A percentile compares a stretch with the other conserved stretches of the same genome.
Conservation (phyloP, 352 stramenopile genomes). For the Globisporangium cystogenes region DNA sequence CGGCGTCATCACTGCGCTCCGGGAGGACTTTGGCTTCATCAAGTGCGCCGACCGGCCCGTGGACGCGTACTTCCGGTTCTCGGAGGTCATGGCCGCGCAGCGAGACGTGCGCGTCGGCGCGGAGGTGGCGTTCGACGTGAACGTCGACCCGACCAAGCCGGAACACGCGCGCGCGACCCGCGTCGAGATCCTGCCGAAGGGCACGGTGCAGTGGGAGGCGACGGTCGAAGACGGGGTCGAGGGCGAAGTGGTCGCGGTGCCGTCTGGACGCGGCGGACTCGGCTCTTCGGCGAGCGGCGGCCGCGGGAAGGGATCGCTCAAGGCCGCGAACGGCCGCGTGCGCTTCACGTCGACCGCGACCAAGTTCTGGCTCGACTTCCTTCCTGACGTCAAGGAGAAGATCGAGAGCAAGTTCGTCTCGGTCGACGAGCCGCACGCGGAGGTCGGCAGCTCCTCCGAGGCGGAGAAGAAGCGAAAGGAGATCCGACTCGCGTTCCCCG, state of each 20-base stretch:
- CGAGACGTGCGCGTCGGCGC: constrained; percentile 44
- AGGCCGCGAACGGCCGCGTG: constrained; percentile 35
- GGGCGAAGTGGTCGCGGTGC: constrained; percentile 38
- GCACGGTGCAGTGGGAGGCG: constrained; percentile 63
- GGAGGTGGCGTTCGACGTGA: constrained; percentile 73
- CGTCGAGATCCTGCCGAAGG: constrained; percentile 47
- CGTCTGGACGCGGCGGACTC: constrained; percentile 20
- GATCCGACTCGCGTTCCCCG: constrained; percentile 32
- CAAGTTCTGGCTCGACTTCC: constrained; percentile 51
- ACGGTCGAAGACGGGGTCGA: constrained; percentile 30
- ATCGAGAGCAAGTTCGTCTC: constrained; percentile 41
- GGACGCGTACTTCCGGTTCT: constrained; percentile 77
- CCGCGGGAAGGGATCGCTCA: constrained; percentile 29
- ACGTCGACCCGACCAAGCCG: constrained; percentile 28
- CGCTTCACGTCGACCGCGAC: constrained; percentile 26
- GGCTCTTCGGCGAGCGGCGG: constrained; percentile 4
- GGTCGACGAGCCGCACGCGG: constrained; percentile 2
- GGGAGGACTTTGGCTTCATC: constrained; percentile 83
- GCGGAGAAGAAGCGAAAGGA: constrained; percentile 19
- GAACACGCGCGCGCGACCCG: constrained; percentile 58
- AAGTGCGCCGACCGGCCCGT: constrained; percentile 60
- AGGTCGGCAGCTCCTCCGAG: not conserved
- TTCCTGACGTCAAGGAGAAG: constrained; percentile 54
- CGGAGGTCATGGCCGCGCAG: constrained; percentile 58
- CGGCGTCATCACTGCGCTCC: constrained; percentile 59